These are phyloP conservation scores for Taxillus chinensis DNA, from an alignment of 164 flowering plant genomes.

Conservation along the genomic window DNA sequence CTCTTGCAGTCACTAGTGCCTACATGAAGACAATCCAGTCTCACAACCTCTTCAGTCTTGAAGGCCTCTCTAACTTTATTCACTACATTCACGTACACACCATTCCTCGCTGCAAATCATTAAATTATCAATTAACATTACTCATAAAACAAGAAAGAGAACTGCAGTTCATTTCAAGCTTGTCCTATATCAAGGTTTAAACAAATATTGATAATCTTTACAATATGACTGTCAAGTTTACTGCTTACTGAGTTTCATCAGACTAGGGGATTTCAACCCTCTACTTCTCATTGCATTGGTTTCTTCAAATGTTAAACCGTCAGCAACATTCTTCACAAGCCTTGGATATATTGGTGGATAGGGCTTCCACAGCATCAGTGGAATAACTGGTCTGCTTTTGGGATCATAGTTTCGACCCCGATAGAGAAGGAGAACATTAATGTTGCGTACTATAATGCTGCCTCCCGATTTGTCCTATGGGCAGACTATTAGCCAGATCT, in stretches of 20 bases:
- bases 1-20: constrained; percentile 79
- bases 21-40: constrained; percentile 70
- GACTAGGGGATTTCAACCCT: constrained; percentile 52
- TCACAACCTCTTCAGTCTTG: constrained; percentile 61
- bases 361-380: constrained; percentile 91
- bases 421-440: constrained; percentile 66
- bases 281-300: constrained; percentile 75
- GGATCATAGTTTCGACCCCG: constrained; percentile 87
- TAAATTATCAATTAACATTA: not conserved
- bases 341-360: constrained; percentile 75
- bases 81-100: constrained; percentile 84
- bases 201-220: not conserved
- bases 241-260: constrained; percentile 76
- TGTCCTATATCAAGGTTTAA: not conserved
- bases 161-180: not conserved
- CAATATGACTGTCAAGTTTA: not conserved
- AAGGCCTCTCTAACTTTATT: constrained; percentile 71
- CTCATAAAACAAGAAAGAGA: too few species aligned
- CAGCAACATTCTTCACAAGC: constrained; percentile 77
- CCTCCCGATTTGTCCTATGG: constrained; percentile 91
- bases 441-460: constrained; percentile 54
- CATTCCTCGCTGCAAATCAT: constrained; percentile 63
- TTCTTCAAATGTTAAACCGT: constrained; percentile 74
- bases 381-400: constrained; percentile 57
- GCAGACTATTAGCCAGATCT: constrained; percentile 18